Evolutionary conservation across 495 filamentous ascomycete species (phyloP), one percentile per base, ranked within the genome.

Genomic region (Penicillium odoratum): DNA sequence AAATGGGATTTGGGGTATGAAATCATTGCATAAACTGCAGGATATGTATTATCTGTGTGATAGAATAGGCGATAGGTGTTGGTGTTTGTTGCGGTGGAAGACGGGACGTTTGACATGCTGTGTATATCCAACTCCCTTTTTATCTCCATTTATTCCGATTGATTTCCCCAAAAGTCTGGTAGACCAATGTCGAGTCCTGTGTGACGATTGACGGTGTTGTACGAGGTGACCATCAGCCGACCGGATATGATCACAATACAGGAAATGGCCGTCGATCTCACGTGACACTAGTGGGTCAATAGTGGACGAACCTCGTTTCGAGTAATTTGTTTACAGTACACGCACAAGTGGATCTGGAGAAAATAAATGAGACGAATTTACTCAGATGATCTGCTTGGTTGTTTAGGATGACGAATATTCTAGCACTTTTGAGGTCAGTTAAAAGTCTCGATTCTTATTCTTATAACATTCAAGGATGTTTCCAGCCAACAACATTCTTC

Each of bases 161-260:
- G 16, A 45, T 15, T 36, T 31, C 34, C 28, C 55, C 47, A 51
- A 30, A 2, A 21, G 44, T 7, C 52, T 48, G n/a, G 29, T 55
- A 11, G 25, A 11, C 3, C 3, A n/a, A 0, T 15, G 18, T 60
- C 58, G 58, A 61, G 58, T 61, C 48, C 42, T 42, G 58, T 56
- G 53, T 57, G n/a, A 53, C 58, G 21, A 21, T 21, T 21, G 21
- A n/a, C 9, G 51, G 29, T 11, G 58, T 57, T 4, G 48, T 43
- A 61, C 58, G 34, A 43, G 51, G 28, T 5, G 18, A 29, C 13
- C 5, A 55, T 59, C 51, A 59, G 45, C 43, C 57, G 51, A 55
- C 51, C 36, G 7, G 10, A 31, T 15, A 13, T 40, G 38, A 40
- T n/a, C n/a, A 40, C 38, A n/a, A 16, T 40, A 40, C 38, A 11